Evolutionary conservation across 768 basidiomycete species (phyloP), one percentile per base, ranked within the genome.

Genomic region (Termitomyces sp.): DNA sequence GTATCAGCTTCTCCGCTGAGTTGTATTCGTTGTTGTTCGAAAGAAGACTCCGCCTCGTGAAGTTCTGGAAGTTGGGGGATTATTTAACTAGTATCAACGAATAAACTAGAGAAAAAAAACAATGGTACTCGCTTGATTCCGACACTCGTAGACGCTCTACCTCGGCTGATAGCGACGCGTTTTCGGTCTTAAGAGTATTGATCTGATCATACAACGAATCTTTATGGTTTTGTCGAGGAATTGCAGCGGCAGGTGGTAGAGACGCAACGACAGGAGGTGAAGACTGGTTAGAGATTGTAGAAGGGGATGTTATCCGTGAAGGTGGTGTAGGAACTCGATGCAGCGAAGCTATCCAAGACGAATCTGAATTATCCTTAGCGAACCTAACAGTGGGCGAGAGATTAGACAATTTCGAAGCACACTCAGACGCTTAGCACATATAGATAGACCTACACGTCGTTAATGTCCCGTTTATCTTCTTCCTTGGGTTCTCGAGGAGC

Each of bases 261-360:
- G 65, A 52, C 58, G 50, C 33, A 31, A 39, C 38, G 25, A 49
- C 41, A 15, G 40, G 46, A 32, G 52, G 29, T 12, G 50, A 35
- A 52, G 52, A 20, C 10, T 20, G 18, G 15, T 60, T 16, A 66
- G 61, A 54, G 53, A 51, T 10, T 29, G 56, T 58, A 57, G 57
- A 57, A 50, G 53, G 55, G 42, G 58, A 58, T 20, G 56, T 44
- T n/a, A 54, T 40, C n/a, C 51, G 54, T 11, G 46, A 60, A 39
- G 73, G 70, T 55, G 76, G 74, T 12, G 75, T 65, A 40, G 69
- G 65, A 39, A 68, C 70, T 56, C 75, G 80, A 29, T 83, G 71
- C 50, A 89, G 73, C 22, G 83, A 81, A 38, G 81, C 73, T 42
- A 90, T 60, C 88, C 89, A 89, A 56, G 73, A 74, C 31, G 72